Base-by-base conservation (phyloP, 23 red algal species). In the Pyropia yezoensis region DNA sequence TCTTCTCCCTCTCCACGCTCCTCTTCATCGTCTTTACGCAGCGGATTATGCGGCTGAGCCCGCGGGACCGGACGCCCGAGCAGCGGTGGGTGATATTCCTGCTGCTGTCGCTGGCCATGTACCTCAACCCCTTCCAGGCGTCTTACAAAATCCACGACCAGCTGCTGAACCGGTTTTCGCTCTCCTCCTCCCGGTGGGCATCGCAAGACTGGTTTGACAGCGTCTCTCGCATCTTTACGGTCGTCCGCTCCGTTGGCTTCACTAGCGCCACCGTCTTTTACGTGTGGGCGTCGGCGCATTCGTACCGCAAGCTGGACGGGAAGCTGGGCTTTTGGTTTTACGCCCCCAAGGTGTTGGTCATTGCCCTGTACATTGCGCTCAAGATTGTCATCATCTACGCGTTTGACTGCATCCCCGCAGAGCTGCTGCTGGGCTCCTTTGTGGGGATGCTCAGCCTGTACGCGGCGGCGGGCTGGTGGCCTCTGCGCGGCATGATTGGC, bases 201-300 rank as follows among this genome's bases (percentile, higher is more conserved):
- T 61, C 20, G 30, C 67, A 84, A 56, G 47, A 74, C 33, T 84
- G 79, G 79, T 84, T 59, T 66, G 61, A 64, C 24, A 57, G 59
- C 60, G n/a, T 75, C 27, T 67, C 64, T 25, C 52, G 47, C 12
- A 56, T 87, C 28, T 77, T 65, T 2, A 56, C 63, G 23, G 82
- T 76, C 52, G 18, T 90, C 33, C 69, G 68, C 50, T 39, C 55
- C 18, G 59, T 61, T 74, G 67, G 54, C 22, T 90, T 90, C 47
- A 78, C 76, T 4, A 66, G 55, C 5, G 58, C 73, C 15, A 90
- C 86, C 13, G 64, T 77, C 12, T 90, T 82, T 45, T 90, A 90
- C 66, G 61, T 90, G 18, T 90, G 86, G 86, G 78, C 75, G 19
- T 73, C 68, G 24, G 79, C 79, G 49, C 86, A 90, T 53, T 90